A percentile compares a stretch with the other conserved stretches of the same genome.
phyloP scores from a whole-genome alignment of 108 stramenopile species.

The Nitzschia sp. region DNA sequence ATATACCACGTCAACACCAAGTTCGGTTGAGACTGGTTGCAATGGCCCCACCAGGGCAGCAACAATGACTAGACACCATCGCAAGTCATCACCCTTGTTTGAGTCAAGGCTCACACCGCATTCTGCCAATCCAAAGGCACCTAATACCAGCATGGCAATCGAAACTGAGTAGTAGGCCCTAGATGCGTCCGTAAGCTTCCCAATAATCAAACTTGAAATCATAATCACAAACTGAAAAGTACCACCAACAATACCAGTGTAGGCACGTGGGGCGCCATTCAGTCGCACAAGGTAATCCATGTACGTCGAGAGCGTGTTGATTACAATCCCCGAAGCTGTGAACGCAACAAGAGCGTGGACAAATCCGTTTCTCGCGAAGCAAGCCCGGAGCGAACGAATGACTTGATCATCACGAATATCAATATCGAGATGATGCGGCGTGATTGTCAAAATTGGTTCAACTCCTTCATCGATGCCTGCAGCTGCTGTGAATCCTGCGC shows the following conservation, averaged over 20 bases:
- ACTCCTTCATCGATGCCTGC: conserved; percentile 56
- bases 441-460: conserved; percentile 72
- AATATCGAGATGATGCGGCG: conserved; percentile 78
- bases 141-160: conserved; percentile 70
- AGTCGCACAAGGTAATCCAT: conserved; percentile 79
- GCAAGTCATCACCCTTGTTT: conserved; percentile 62
- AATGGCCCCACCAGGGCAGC: conserved; percentile 78
- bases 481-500: conserved; percentile 13
- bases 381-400: conserved; percentile 69
- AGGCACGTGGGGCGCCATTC: conserved; percentile 71
- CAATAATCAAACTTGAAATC: conserved; percentile 72
- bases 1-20: conserved; percentile 83
- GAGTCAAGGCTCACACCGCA: conserved; percentile 83
- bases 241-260: conserved; percentile 79
- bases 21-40: conserved; percentile 80
- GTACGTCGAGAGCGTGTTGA: conserved; percentile 78
- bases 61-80: conserved; percentile 70
- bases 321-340: conserved; percentile 73
- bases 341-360: conserved; percentile 73
- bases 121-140: conserved; percentile 82
- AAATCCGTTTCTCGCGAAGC: conserved; percentile 76
- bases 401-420: conserved; percentile 88
- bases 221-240: conserved; percentile 72
- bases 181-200: conserved; percentile 54
- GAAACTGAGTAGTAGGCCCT: conserved; percentile 68